phyloP scores from a whole-genome alignment of 345 rosid species.

The Camelina sativa region DNA sequence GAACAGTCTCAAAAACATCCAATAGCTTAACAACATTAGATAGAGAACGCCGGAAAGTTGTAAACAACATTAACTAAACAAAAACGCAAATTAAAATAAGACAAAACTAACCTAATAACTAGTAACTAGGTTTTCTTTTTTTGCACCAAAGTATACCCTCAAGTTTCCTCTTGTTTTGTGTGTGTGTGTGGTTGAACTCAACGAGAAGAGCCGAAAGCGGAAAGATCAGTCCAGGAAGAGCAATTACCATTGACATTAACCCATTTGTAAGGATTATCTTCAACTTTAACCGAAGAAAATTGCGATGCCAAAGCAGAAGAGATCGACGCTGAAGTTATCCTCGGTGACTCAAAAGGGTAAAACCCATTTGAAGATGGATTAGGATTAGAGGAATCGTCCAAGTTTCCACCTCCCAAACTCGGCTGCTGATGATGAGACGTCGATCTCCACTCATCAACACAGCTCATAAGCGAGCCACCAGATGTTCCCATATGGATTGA shows the following conservation, averaged over 20 bases:
- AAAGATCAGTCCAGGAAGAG: conserved; percentile 46
- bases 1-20: conserved; percentile 32
- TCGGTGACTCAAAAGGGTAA: conserved; percentile 41
- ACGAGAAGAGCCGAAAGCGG: conserved; percentile 44
- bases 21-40: conserved; percentile 12
- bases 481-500: conserved; percentile 39
- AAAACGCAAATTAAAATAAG: conserved; percentile 3
- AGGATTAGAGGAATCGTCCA: conserved; percentile 31
- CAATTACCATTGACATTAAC: conserved; percentile 43
- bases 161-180: neutral
- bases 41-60: conserved; percentile 6
- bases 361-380: conserved; percentile 39
- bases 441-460: conserved; percentile 43
- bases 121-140: conserved; percentile 33
- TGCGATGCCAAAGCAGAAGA: conserved; percentile 45
- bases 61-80: conserved; percentile 26
- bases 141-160: conserved; percentile 27
- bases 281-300: conserved; percentile 45
- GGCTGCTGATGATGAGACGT: conserved; percentile 27
- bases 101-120: conserved; percentile 31
- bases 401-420: conserved; percentile 31
- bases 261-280: conserved; percentile 48
- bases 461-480: conserved; percentile 41
- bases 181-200: conserved; percentile 18
- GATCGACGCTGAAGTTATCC: conserved; percentile 33